Conservation (phyloP, 208 protist species). For the Leishmania arabica region DNA sequence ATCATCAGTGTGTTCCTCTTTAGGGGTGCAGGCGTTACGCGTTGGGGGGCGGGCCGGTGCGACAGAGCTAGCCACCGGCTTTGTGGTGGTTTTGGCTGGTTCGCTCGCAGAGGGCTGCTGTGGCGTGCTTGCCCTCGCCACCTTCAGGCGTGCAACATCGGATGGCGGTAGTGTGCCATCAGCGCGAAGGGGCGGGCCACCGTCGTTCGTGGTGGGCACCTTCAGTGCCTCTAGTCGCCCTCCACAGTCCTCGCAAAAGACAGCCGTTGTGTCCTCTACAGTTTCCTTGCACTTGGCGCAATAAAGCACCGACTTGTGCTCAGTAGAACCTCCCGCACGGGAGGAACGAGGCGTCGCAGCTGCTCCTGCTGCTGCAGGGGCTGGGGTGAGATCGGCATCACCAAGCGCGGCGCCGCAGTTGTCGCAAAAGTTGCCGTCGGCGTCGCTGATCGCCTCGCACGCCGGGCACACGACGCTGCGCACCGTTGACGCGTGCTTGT, state of each 20-base stretch:
- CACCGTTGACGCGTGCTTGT: constrained; percentile 48
- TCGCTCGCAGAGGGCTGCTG: not conserved
- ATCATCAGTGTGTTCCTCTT: not conserved
- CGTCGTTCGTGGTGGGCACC: not conserved
- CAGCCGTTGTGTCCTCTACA: constrained; percentile 42
- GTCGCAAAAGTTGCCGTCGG: constrained; percentile 87
- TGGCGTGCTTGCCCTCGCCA: not conserved
- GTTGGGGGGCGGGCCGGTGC: not conserved
- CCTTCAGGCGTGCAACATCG: constrained; percentile 9
- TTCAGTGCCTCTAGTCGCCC: constrained; percentile 39
- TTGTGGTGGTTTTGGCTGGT: not conserved
- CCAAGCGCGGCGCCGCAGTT: constrained; percentile 81
- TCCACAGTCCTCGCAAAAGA: constrained; percentile 88
- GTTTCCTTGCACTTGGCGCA: constrained; percentile 59
- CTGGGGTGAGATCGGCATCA: constrained; percentile 27
- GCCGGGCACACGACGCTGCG: constrained; percentile 61
- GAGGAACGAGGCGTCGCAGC: not conserved
- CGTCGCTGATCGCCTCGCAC: constrained; percentile 74
- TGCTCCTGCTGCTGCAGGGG: not conserved
- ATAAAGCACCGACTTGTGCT: constrained; percentile 37
- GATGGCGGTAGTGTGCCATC: constrained; percentile 11
- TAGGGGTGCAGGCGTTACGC: not conserved
- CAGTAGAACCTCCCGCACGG: not conserved
- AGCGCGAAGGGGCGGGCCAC: constrained; percentile 5
- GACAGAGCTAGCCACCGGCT: not conserved